Conservation (phyloP, 768 basidiomycete genomes). For the Paxillus ammoniavirescens region DNA sequence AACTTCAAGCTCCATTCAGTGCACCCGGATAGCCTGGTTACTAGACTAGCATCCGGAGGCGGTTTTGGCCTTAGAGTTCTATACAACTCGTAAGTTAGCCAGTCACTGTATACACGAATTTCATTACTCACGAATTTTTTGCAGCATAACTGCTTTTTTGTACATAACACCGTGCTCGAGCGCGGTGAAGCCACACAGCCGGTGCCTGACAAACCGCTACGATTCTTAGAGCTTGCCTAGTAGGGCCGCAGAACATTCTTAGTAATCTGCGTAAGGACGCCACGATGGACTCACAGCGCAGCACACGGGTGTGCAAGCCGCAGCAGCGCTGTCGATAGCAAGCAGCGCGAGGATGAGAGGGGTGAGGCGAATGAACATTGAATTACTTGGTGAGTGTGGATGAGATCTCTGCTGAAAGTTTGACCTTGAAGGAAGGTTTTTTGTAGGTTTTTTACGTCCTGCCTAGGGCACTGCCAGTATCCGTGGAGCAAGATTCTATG, state of each 20-base stretch:
- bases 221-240: neutral
- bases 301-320: neutral
- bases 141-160: conserved; percentile 8
- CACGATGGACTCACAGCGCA: conserved; percentile 1
- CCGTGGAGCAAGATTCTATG: too few species aligned
- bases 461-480: neutral
- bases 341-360: neutral
- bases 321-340: neutral
- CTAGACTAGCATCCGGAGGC: neutral
- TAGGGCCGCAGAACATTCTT: neutral
- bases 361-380: conserved; percentile 5
- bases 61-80: neutral
- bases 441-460: neutral
- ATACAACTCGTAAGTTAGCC: neutral
- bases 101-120: neutral
- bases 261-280: neutral
- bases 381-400: too few species aligned
- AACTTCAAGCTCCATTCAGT: too few species aligned
- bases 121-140: neutral
- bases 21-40: neutral
- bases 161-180: neutral
- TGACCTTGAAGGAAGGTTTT: neutral
- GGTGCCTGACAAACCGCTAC: neutral
- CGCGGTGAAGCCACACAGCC: neutral
- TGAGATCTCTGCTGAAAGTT: neutral